phyloP scores from a whole-genome alignment of 352 stramenopile species.

The Pythium biforme region DNA sequence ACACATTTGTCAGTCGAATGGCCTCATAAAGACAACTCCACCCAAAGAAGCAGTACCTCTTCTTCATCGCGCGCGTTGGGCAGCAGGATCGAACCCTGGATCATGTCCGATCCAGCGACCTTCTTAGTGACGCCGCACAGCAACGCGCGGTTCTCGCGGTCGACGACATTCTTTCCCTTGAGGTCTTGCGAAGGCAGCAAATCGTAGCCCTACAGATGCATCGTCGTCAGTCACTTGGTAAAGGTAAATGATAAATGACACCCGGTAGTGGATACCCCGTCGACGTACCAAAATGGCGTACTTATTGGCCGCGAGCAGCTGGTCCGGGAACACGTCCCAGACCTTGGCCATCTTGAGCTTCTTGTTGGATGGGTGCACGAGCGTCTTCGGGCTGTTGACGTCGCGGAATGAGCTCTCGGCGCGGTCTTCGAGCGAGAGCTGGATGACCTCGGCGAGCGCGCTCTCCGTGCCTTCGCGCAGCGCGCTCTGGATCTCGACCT shows the following conservation, averaged over 20 bases:
- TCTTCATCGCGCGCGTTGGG: slow-evolving; percentile 55
- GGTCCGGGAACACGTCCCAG: slow-evolving; percentile 83
- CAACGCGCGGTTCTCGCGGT: slow-evolving; percentile 65
- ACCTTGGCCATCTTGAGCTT: slow-evolving; percentile 78
- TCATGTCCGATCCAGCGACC: slow-evolving; percentile 48
- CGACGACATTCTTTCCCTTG: slow-evolving; percentile 69
- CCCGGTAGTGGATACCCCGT: too few species aligned
- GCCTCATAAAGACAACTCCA: background rate
- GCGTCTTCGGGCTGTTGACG: slow-evolving; percentile 56
- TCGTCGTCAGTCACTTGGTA: background rate
- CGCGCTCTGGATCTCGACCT: slow-evolving; percentile 80
- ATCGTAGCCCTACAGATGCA: slow-evolving; percentile 73
- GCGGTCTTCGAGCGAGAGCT: slow-evolving; percentile 69
- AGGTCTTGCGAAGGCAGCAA: slow-evolving; percentile 79
- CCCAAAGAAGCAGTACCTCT: slow-evolving; percentile 34
- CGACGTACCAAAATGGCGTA: slow-evolving; percentile 73
- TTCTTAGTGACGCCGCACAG: slow-evolving; percentile 79
- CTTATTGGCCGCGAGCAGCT: slow-evolving; percentile 76
- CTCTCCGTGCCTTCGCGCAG: slow-evolving; percentile 81
- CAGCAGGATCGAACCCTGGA: slow-evolving; percentile 77
- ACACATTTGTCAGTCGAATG: background rate
- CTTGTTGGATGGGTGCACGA: slow-evolving; percentile 83
- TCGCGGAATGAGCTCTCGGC: slow-evolving; percentile 79
- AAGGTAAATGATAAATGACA: too few species aligned
- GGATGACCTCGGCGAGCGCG: slow-evolving; percentile 70